These are phyloP conservation scores for Juncus inflexus DNA, from an alignment of 176 grass and related monocot species.

Conservation along the genomic window DNA sequence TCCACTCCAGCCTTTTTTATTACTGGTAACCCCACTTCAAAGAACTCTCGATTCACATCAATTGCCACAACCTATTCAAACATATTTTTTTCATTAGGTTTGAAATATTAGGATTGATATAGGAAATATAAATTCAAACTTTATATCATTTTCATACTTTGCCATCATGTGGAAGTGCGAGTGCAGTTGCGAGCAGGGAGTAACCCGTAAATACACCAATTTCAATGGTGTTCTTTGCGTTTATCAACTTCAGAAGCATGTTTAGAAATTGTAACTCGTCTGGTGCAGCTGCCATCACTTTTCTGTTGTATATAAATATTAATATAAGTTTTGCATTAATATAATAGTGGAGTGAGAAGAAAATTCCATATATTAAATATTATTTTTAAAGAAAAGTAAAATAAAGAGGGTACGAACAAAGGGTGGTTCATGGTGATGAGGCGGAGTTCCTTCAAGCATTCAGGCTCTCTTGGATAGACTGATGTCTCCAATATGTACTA, in stretches of 20 bases:
- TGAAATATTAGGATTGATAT: not conserved
- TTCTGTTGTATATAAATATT: conserved; percentile 1
- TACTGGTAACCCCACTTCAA: conserved; percentile 52
- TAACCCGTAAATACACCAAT: conserved; percentile 74
- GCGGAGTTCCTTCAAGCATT: conserved; percentile 63
- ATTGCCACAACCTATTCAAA: conserved; percentile 49
- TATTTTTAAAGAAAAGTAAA: too few relatives aligned
- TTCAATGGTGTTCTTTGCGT: conserved; percentile 58
- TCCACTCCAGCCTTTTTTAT: conserved; percentile 63
- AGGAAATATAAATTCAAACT: not conserved
- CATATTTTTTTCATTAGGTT: not conserved
- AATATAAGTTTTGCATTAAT: conserved; percentile 1
- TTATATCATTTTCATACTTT: conserved; percentile 27
- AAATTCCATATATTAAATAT: too few relatives aligned
- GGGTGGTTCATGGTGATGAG: conserved; percentile 43
- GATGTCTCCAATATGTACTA: conserved; percentile 67
- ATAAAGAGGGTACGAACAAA: conserved; percentile 15
- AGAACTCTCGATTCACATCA: conserved; percentile 47
- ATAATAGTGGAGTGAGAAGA: too few relatives aligned
- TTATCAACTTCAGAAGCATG: conserved; percentile 52
- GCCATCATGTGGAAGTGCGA: conserved; percentile 49
- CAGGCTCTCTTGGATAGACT: conserved; percentile 58
- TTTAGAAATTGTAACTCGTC: conserved; percentile 59
- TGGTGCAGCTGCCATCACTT: conserved; percentile 39
- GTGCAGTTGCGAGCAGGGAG: conserved; percentile 62